Base-by-base conservation (phyloP, 2,329 filamentous ascomycete species). In the Bisporella sp. region DNA sequence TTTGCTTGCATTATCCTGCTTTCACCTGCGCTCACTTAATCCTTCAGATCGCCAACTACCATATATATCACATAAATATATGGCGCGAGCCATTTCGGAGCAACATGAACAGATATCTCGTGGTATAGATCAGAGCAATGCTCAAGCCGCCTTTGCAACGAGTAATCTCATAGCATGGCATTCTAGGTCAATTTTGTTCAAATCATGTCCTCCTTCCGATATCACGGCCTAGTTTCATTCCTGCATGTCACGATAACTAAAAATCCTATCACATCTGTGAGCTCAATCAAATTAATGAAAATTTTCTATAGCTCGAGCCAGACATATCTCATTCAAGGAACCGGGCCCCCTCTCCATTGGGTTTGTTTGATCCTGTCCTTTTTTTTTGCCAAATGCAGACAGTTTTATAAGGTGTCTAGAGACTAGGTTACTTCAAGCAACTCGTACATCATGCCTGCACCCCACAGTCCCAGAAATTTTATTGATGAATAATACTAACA, bases 1-100 rank as follows among this genome's bases (percentile, higher is more conserved):
- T 13, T 73, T 85, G 35, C 71, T 84, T 29, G 80, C 79, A 44
- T 75, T 84, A 6, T 76, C 81, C 3, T 79, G 81, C 2, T 71
- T 84, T 35, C 81, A 84, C 58, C 66, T 84, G 46, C 75, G 78
- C 37, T 75, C 76, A 30, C 65, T 73, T 45, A 64, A 69, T 7
- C 78, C 78, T 2, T 67, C 76, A 13, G 79, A 84, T 60, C 74
- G 72, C 58, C 70, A 74, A 31, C 65, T 84, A 29, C 69, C 78
- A 37, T 74, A 75, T 48, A 79, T 79, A 8, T 82, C 78, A 1
- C 79, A 83, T 60, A 73, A 75, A 12, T 83, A 83, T 61, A 79
- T 81, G 68, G 77, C 78, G 2, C 78, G 79, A 12, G 79, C 79
- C 5, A 69, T 83, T 42, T 72, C 74, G 40, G 73, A 78, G 48